These are phyloP conservation scores for Inosperma sp. DNA, from an alignment of 768 basidiomycete species.

Conservation along the genomic window DNA sequence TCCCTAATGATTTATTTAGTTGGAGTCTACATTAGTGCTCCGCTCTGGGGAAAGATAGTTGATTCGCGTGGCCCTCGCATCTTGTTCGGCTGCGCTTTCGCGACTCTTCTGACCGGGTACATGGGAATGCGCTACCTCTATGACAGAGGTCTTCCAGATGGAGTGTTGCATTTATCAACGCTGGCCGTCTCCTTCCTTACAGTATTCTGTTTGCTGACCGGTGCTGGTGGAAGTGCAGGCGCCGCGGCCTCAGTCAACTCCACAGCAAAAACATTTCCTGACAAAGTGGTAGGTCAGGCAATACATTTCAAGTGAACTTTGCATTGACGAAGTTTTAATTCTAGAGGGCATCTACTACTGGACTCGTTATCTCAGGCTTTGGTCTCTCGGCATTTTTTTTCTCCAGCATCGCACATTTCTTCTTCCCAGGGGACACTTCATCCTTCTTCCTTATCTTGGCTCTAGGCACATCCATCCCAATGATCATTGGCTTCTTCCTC, in stretches of 20 bases:
- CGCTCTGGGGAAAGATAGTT: constrained; percentile 74
- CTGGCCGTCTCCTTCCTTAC: constrained; percentile 50
- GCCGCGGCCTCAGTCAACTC: constrained; percentile 69
- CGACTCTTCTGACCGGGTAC: constrained; percentile 68
- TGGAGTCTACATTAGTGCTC: constrained; percentile 73
- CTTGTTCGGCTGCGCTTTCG: constrained; percentile 54
- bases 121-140: constrained; percentile 66
- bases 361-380: constrained; percentile 79
- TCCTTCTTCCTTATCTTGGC: constrained; percentile 72
- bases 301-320: neutral
- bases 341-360: constrained; percentile 74
- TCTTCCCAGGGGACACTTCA: constrained; percentile 76
- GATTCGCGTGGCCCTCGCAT: constrained; percentile 70
- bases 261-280: constrained; percentile 79
- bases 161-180: constrained; percentile 34
- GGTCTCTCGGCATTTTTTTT: constrained; percentile 92
- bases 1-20: constrained; percentile 34
- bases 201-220: constrained; percentile 65
- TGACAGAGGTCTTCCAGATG: constrained; percentile 44
- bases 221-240: constrained; percentile 72
- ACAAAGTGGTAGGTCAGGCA: constrained; percentile 48
- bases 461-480: constrained; percentile 72
- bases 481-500: constrained; percentile 73
- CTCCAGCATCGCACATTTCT: constrained; percentile 63
- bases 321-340: constrained; percentile 3